phyloP scores from a whole-genome alignment of 2,329 filamentous ascomycete genomes.

The Botrytis squamosa region DNA sequence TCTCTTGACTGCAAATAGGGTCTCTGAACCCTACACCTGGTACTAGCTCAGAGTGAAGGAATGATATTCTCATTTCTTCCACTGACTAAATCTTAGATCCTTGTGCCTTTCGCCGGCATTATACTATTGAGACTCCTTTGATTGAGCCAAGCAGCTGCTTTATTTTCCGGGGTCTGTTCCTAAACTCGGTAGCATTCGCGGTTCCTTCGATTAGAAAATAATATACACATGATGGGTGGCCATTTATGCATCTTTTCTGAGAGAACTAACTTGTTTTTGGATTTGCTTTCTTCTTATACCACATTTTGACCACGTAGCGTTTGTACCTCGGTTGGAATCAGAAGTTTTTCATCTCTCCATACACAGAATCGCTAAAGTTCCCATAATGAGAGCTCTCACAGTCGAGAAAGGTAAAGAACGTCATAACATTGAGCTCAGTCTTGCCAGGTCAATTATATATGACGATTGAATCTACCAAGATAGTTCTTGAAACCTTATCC shows the following conservation, averaged over 20 bases:
- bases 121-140: not conserved
- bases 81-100: not conserved
- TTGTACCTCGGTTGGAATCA: too few species aligned
- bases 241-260: accelerated
- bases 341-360: too few species aligned
- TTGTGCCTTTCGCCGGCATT: not conserved
- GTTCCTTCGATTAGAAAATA: not conserved
- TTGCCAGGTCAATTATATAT: too few species aligned
- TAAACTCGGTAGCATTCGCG: not conserved
- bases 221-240: accelerated
- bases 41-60: not conserved
- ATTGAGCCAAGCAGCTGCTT: not conserved
- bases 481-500: accelerated
- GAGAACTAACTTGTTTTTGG: accelerated
- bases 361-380: too few species aligned
- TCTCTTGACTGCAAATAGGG: too few species aligned
- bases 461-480: too few species aligned
- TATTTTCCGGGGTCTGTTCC: not conserved
- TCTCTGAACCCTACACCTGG: not conserved
- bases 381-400: too few species aligned
- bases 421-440: accelerated
- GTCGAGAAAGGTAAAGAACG: too few species aligned
- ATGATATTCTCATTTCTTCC: not conserved
- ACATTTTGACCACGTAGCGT: not conserved
- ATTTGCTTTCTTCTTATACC: not conserved